A percentile compares a stretch with the other conserved stretches of the same genome.
phyloP scores from a whole-genome alignment of 176 grass and related monocot genomes.

The Carex pumila region DNA sequence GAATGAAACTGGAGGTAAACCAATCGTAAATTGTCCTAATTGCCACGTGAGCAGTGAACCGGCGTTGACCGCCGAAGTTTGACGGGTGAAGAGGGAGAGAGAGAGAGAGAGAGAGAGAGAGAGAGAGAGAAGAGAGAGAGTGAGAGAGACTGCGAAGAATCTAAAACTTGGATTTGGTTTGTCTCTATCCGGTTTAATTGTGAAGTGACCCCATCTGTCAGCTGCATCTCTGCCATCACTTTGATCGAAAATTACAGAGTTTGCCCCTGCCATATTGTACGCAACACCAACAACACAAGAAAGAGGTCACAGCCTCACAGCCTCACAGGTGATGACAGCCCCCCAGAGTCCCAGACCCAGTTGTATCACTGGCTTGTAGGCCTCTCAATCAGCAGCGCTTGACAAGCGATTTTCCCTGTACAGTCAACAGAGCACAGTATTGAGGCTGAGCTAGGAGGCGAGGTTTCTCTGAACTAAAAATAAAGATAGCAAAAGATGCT shows the following conservation, averaged over 20 bases:
- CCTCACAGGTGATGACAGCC: neutral
- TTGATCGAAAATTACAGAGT: slow-evolving; percentile 6
- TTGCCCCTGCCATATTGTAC: neutral
- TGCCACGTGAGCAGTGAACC: neutral
- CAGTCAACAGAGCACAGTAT: neutral
- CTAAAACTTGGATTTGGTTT: slow-evolving; percentile 29
- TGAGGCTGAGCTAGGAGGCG: neutral
- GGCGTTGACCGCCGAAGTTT: slow-evolving; percentile 24
- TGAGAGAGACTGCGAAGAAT: slow-evolving; percentile 17
- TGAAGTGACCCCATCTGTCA: slow-evolving; percentile 26
- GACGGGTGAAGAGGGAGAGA: neutral
- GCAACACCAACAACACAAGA: slow-evolving; percentile 19
- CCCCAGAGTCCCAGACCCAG: neutral
- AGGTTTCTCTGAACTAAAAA: neutral
- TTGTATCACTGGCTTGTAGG: neutral
- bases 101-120: neutral
- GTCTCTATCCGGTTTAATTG: slow-evolving; percentile 17
- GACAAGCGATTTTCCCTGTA: neutral
- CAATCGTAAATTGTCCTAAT: neutral
- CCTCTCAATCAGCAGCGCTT: neutral
- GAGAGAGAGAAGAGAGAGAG: neutral
- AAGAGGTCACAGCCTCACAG: slow-evolving; percentile 20
- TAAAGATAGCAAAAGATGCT: neutral
- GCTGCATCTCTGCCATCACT: neutral
- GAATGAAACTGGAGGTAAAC: neutral